phyloP scores from a whole-genome alignment of 306 rosid species.

The Cucurbita moschata region DNA sequence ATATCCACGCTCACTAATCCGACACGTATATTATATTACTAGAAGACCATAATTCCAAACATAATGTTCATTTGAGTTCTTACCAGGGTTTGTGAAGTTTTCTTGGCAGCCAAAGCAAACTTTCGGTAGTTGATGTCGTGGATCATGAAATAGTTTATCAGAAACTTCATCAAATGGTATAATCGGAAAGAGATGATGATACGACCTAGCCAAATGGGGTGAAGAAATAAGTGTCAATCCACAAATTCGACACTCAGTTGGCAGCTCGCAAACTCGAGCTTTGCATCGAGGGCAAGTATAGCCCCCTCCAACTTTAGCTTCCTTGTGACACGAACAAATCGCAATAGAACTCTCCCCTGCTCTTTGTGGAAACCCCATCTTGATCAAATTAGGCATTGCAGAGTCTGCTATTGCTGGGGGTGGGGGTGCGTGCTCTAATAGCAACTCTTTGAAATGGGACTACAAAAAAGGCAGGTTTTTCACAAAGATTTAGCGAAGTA shows the following conservation, averaged over 20 bases:
- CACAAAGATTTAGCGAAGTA: background rate
- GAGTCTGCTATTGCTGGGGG: conserved; percentile 97
- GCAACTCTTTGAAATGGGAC: conserved; percentile 72
- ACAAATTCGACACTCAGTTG: conserved; percentile 83
- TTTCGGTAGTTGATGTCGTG: conserved; percentile 25
- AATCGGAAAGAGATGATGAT: conserved; percentile 90
- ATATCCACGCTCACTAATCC: background rate
- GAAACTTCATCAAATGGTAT: conserved; percentile 82
- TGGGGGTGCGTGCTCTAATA: conserved; percentile 93
- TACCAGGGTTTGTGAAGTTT: conserved; percentile 49
- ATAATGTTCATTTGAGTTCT: conserved; percentile 10
- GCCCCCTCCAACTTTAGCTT: conserved; percentile 82
- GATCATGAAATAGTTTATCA: conserved; percentile 29
- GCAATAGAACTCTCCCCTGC: conserved; percentile 87
- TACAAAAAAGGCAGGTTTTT: conserved; percentile 9
- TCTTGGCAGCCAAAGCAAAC: conserved; percentile 88
- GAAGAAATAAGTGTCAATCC: conserved; percentile 95
- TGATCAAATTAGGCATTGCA: conserved; percentile 76
- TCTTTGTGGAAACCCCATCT: conserved; percentile 99
- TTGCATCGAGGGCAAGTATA: conserved; percentile 93
- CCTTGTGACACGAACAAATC: conserved; percentile 82
- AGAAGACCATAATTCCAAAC: background rate
- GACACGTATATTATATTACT: background rate
- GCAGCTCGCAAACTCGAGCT: conserved; percentile 93
- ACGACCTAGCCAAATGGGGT: conserved; percentile 94